Percentiles rank a stretch among this genome's conserved stretches.
phyloP scores from a whole-genome alignment of 148 eudicot species.

The Camellia japonica region DNA sequence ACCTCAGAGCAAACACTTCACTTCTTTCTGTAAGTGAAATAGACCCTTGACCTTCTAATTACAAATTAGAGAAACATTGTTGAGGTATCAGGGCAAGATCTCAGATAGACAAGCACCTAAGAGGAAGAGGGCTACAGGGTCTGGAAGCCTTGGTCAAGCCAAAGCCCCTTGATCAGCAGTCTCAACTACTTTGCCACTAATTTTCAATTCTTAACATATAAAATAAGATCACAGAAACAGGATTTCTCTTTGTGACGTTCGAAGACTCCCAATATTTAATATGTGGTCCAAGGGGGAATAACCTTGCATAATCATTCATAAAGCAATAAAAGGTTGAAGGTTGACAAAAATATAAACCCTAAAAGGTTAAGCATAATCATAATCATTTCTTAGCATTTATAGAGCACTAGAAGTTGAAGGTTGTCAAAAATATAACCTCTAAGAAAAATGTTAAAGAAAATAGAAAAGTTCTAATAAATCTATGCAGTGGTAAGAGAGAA shows the following conservation, averaged over 20 bases:
- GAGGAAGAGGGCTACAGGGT: background rate
- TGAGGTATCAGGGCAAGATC: too few relatives aligned
- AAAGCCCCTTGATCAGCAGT: background rate
- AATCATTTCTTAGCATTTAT: background rate
- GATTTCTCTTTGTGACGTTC: background rate
- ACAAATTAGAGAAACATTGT: too few relatives aligned
- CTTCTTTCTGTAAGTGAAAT: too few relatives aligned
- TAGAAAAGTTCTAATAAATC: background rate
- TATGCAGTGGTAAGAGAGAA: background rate
- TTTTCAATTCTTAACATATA: background rate
- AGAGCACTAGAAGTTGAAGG: background rate
- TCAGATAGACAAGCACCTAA: background rate
- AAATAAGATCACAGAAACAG: background rate
- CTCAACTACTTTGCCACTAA: background rate
- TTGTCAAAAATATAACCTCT: background rate
- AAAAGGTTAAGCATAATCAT: too few relatives aligned
- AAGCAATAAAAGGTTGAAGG: too few relatives aligned
- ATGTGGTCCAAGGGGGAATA: background rate
- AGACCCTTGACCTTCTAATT: too few relatives aligned
- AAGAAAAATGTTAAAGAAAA: background rate
- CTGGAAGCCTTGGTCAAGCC: too few relatives aligned
- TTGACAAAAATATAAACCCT: too few relatives aligned
- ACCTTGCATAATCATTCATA: too few relatives aligned
- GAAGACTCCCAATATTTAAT: background rate
- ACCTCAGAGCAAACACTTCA: background rate